A percentile compares a stretch with the other conserved stretches of the same genome.
phyloP scores from a whole-genome alignment of 1,139 yeast genomes.

The Suhomyces bokatorum region DNA sequence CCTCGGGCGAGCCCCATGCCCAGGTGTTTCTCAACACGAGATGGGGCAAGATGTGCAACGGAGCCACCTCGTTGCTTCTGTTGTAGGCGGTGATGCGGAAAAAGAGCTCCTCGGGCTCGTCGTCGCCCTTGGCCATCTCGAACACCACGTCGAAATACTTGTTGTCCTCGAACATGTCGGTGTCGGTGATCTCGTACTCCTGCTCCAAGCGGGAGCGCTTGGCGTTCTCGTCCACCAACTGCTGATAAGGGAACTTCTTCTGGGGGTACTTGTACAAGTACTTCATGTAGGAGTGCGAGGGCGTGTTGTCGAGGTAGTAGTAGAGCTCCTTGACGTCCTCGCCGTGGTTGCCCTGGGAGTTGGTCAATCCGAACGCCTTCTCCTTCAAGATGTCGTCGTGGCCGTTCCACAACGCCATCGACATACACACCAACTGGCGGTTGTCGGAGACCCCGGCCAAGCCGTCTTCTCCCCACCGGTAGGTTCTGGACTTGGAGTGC shows the following conservation, averaged over 20 bases:
- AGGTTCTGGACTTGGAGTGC: conserved; percentile 78
- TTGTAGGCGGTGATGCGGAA: conserved; percentile 91
- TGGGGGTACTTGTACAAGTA: conserved; percentile 93
- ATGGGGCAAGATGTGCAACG: conserved; percentile 85
- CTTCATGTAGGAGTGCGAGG: conserved; percentile 92
- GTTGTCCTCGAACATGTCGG: conserved; percentile 74
- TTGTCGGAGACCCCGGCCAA: conserved; percentile 89
- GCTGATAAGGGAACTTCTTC: conserved; percentile 75
- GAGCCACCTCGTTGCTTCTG: conserved; percentile 81
- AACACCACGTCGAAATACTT: conserved; percentile 88
- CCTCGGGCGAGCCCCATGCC: conserved; percentile 74
- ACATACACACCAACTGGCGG: conserved; percentile 73
- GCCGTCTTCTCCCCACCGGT: conserved; percentile 98
- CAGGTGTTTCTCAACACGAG: conserved; percentile 87
- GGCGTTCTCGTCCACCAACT: conserved; percentile 69
- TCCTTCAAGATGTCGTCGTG: conserved; percentile 85
- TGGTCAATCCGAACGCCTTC: conserved; percentile 84
- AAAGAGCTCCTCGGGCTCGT: conserved; percentile 76
- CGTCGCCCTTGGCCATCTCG: conserved; percentile 87
- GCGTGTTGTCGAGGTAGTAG: conserved; percentile 86
- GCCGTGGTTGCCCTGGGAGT: conserved; percentile 94
- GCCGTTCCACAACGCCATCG: conserved; percentile 91
- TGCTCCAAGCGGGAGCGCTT: conserved; percentile 61
- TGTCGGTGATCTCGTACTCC: conserved; percentile 76
- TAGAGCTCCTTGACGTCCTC: conserved; percentile 88